Percentiles rank a stretch among this genome's conserved stretches.
Evolutionary conservation across 495 filamentous ascomycete species (phyloP).

Genomic region (Elasticomyces elasticus): DNA sequence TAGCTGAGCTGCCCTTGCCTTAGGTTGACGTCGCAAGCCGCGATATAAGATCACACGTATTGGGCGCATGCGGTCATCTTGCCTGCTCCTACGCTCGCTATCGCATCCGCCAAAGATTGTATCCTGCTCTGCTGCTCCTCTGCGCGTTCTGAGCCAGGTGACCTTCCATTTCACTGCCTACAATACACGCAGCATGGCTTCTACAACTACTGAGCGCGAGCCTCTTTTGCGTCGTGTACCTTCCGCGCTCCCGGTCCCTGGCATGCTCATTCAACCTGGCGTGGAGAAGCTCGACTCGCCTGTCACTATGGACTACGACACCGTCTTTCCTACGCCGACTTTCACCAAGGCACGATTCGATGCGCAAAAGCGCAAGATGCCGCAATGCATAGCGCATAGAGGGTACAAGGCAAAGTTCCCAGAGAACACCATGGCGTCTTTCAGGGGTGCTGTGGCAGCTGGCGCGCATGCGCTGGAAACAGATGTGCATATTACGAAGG

Average conservation of each 20-base stretch:
- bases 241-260: constrained; percentile 5
- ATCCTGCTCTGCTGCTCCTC: not conserved
- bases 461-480: constrained; percentile 80
- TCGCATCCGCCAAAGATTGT: not conserved
- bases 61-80: not conserved
- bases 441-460: constrained; percentile 57
- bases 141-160: not conserved
- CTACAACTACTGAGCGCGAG: not conserved
- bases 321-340: constrained; percentile 11
- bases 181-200: not conserved
- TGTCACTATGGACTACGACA: constrained; percentile 5
- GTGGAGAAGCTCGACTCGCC: constrained; percentile 12
- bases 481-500: constrained; percentile 72
- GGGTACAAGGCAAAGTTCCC: constrained; percentile 71
- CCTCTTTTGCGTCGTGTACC: not conserved
- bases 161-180: not conserved
- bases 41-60: not conserved
- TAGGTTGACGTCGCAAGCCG: not conserved
- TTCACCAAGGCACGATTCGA: constrained; percentile 18
- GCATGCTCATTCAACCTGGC: constrained; percentile 15
- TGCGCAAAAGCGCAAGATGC: constrained; percentile 31
- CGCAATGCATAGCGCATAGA: constrained; percentile 76
- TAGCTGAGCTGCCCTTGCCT: not conserved
- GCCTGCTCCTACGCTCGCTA: not conserved
- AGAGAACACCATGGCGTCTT: constrained; percentile 78